Evolutionary conservation across 2,329 filamentous ascomycete genomes (phyloP).

Genomic region (Ilyonectria mors-panacis): DNA sequence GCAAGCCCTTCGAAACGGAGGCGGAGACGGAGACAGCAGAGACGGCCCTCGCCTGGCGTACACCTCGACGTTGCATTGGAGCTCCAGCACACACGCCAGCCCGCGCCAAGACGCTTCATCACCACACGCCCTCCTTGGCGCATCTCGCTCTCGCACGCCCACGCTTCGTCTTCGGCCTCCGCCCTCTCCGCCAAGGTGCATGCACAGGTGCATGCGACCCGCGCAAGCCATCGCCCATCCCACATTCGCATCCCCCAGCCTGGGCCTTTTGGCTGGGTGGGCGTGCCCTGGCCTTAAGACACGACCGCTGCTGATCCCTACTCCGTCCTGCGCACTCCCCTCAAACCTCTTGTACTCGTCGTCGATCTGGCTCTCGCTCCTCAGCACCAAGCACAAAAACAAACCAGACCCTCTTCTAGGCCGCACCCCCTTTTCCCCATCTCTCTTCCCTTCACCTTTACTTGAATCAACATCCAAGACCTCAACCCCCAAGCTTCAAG

Average conservation of each 20-base stretch:
- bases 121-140: neutral
- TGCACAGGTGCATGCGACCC: slow-evolving; percentile 22
- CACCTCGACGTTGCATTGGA: slow-evolving; percentile 43
- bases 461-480: neutral
- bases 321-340: slow-evolving; percentile 20
- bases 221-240: slow-evolving; percentile 17
- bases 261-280: slow-evolving; percentile 19
- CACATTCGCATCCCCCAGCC: slow-evolving; percentile 16
- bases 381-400: slow-evolving; percentile 12
- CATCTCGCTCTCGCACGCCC: neutral
- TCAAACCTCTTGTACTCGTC: slow-evolving; percentile 17
- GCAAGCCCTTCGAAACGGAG: slow-evolving; percentile 29
- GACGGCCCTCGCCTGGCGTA: slow-evolving; percentile 40
- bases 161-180: slow-evolving; percentile 13
- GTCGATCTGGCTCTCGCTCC: slow-evolving; percentile 16
- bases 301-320: slow-evolving; percentile 29
- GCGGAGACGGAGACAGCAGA: slow-evolving; percentile 17
- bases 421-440: slow-evolving; percentile 13
- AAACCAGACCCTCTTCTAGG: neutral
- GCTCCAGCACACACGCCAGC: slow-evolving; percentile 10
- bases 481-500: slow-evolving; percentile 15
- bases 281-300: slow-evolving; percentile 26
- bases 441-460: slow-evolving; percentile 2
- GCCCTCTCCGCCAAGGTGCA: slow-evolving; percentile 32
- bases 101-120: slow-evolving; percentile 8